phyloP scores from a whole-genome alignment of 1,284 basidiomycete genomes.

The Melanopsichium pennsylvanicum region DNA sequence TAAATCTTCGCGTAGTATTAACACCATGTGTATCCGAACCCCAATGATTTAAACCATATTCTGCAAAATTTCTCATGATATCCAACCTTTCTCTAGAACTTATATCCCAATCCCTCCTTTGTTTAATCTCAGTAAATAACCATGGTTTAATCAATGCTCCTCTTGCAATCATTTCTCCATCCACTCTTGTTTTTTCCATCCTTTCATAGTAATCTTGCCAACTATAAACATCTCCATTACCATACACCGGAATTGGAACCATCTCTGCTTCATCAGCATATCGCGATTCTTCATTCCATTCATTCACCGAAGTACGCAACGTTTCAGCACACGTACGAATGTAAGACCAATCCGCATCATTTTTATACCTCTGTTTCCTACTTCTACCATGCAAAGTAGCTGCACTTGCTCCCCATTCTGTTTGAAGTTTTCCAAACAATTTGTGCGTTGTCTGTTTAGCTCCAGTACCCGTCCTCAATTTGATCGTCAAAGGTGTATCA shows the following conservation, averaged over 20 bases:
- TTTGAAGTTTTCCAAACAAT: conserved; percentile 82
- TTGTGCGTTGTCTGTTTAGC: conserved; percentile 75
- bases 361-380: conserved; percentile 64
- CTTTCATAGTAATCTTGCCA: conserved; percentile 82
- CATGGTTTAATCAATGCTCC: conserved; percentile 88
- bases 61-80: conserved; percentile 73
- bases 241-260: conserved; percentile 87
- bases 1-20: conserved; percentile 89
- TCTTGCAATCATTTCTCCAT: conserved; percentile 92
- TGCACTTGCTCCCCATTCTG: conserved; percentile 79
- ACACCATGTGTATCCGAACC: conserved; percentile 72
- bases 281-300: conserved; percentile 56
- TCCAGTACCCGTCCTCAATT: conserved; percentile 81
- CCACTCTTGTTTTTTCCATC: conserved; percentile 80
- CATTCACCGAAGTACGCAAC: conserved; percentile 72
- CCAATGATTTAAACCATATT: conserved; percentile 62
- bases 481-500: conserved; percentile 93
- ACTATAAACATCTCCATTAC: conserved; percentile 93
- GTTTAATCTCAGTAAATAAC: conserved; percentile 90
- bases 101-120: conserved; percentile 84
- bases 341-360: conserved; percentile 63
- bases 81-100: conserved; percentile 88
- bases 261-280: conserved; percentile 67
- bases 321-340: conserved; percentile 82
- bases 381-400: conserved; percentile 86